phyloP scores from a whole-genome alignment of 1,284 basidiomycete genomes.

The Fomitopsis pinicola region DNA sequence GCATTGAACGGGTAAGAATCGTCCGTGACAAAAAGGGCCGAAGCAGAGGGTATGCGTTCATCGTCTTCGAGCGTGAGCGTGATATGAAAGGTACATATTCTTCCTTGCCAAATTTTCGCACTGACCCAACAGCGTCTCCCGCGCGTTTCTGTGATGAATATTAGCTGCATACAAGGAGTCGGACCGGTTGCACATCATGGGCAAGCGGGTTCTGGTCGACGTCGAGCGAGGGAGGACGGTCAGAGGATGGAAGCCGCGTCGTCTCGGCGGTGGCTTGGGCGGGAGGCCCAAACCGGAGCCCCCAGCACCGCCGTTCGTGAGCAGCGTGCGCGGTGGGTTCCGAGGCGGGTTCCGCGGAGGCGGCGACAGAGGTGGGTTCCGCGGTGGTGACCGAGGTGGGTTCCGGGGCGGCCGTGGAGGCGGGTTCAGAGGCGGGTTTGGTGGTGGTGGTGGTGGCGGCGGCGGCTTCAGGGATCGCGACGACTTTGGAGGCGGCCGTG shows the following conservation, averaged over 20 bases:
- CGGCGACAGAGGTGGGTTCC: slow-evolving; percentile 34
- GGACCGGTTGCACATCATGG: slow-evolving; percentile 95
- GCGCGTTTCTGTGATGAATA: slow-evolving; percentile 16
- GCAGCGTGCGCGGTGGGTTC: slow-evolving; percentile 31
- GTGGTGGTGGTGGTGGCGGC: slow-evolving; percentile 11
- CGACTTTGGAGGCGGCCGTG: slow-evolving; percentile 15
- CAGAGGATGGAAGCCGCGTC: slow-evolving; percentile 96
- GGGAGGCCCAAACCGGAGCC: slow-evolving; percentile 88
- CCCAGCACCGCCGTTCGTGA: slow-evolving; percentile 33
- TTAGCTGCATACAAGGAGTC: slow-evolving; percentile 98
- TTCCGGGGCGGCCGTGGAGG: slow-evolving; percentile 25
- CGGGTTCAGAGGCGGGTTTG: slow-evolving; percentile 34
- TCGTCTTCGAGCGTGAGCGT: slow-evolving; percentile 96
- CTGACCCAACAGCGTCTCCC: slow-evolving; percentile 20
- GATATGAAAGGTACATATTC: slow-evolving; percentile 90
- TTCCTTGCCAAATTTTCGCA: slow-evolving; percentile 4
- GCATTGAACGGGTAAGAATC: slow-evolving; percentile 88
- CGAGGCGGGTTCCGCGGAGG: slow-evolving; percentile 41
- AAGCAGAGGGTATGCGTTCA: slow-evolving; percentile 91
- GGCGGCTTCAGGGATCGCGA: slow-evolving; percentile 36
- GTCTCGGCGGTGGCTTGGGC: slow-evolving; percentile 92
- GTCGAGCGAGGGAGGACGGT: slow-evolving; percentile 98
- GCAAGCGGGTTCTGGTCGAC: slow-evolving; percentile 93
- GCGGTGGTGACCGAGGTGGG: slow-evolving; percentile 34
- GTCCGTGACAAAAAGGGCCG: slow-evolving; percentile 88